phyloP scores from a whole-genome alignment of 768 basidiomycete genomes.

The Brasilioporus rufonigricans region DNA sequence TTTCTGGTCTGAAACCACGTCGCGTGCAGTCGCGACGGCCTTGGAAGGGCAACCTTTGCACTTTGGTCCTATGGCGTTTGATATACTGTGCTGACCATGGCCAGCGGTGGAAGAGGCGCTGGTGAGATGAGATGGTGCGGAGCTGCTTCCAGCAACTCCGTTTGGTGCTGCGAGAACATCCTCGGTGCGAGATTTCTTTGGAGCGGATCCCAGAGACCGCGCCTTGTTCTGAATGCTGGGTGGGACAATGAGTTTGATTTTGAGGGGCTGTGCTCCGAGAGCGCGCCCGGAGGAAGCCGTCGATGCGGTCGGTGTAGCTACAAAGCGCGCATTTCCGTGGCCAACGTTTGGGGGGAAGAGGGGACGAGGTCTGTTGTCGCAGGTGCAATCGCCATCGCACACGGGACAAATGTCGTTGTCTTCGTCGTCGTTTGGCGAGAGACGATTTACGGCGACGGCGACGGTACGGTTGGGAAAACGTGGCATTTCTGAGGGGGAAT shows the following conservation, averaged over 20 bases:
- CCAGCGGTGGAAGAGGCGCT: conserved; percentile 27
- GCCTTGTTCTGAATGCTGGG: conserved; percentile 50
- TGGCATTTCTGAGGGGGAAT: conserved; percentile 62
- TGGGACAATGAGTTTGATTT: conserved; percentile 73
- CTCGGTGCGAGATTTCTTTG: conserved; percentile 30
- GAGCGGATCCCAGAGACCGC: conserved; percentile 23
- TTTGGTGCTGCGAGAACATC: conserved; percentile 35
- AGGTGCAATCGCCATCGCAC: conserved; percentile 89
- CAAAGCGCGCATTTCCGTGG: conserved; percentile 38
- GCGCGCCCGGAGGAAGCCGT: conserved; percentile 32
- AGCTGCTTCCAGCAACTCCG: conserved; percentile 34
- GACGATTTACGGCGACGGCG: conserved; percentile 42
- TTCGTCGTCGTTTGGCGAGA: conserved; percentile 58
- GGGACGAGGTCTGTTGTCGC: conserved; percentile 46
- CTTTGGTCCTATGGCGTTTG: conserved; percentile 34
- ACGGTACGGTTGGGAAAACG: conserved; percentile 68
- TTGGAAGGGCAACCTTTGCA: conserved; percentile 61
- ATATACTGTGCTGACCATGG: conserved; percentile 20
- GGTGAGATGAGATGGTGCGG: conserved; percentile 11
- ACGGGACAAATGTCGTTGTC: conserved; percentile 88
- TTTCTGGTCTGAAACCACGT: conserved; percentile 22
- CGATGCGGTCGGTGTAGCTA: conserved; percentile 38
- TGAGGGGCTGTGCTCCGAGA: conserved; percentile 42
- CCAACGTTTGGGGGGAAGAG: conserved; percentile 30
- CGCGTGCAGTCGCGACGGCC: conserved; percentile 35